Evolutionary conservation across 2,329 filamentous ascomycete genomes (phyloP).

Genomic region (Trichoderma sp.): DNA sequence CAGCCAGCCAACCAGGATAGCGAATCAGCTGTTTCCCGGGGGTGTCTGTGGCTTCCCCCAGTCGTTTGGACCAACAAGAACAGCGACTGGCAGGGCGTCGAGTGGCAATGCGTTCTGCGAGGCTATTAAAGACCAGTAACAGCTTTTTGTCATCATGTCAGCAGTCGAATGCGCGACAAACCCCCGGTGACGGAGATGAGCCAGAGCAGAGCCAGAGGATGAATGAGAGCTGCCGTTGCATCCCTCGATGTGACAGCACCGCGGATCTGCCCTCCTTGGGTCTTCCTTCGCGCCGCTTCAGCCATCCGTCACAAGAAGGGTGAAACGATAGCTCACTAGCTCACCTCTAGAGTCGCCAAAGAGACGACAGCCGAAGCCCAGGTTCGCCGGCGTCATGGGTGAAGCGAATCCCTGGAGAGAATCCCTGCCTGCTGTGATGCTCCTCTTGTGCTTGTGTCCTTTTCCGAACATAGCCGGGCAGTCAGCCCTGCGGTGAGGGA

Average conservation of each 20-base stretch:
- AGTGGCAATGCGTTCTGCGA: neutral
- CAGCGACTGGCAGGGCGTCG: neutral
- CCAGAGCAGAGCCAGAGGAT: neutral
- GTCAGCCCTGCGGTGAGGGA: conserved; percentile 6
- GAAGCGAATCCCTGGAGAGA: neutral
- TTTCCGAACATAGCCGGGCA: conserved; percentile 1
- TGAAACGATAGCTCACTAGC: conserved; percentile 8
- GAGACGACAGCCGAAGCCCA: conserved; percentile 5
- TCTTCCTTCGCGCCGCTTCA: neutral
- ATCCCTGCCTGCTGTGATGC: neutral
- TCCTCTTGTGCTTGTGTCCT: neutral
- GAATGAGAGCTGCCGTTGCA: neutral
- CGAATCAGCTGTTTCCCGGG: conserved; percentile 8
- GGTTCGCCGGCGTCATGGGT: neutral
- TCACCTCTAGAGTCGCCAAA: neutral
- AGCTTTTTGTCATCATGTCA: neutral
- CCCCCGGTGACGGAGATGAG: neutral
- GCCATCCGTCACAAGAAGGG: neutral
- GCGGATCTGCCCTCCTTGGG: neutral
- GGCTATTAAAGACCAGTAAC: neutral
- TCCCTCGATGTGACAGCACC: neutral
- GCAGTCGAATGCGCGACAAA: neutral
- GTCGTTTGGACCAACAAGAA: neutral
- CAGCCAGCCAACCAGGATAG: conserved; percentile 8
- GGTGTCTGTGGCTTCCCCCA: conserved; percentile 3